Base-by-base conservation (phyloP, 2,329 filamentous ascomycete genomes). In the Ophiostoma sp. region DNA sequence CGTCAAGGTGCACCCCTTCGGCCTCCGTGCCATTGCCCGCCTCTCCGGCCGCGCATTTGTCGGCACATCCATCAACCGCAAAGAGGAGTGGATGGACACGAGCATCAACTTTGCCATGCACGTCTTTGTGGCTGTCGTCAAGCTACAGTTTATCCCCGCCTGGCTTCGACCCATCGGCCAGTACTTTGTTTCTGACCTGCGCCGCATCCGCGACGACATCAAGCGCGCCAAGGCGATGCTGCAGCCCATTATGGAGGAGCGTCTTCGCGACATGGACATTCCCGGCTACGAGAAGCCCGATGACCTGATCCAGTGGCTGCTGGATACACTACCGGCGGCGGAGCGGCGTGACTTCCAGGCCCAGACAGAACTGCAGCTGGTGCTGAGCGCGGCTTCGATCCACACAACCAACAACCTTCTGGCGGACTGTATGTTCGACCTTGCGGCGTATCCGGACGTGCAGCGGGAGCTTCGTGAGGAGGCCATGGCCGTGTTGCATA, bases 21-120 rank as follows among this genome's bases (percentile, higher is more conserved):
- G 87, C 59, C 81, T 89, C 1, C 82, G 85, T 28, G 82, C 85
- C 3, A 81, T 90, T 12, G 85, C 87, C 7, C 84, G 87, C 1
- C 77, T 90, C 28, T 88, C 86, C 33, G 86, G 87, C 0, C 82
- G 84, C 25, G 83, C 86, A 4, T 89, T 89, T 75, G 84, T 89
- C 7, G 87, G 87, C 1, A 77, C 83, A 2, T 79, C 82, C 17
- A 80, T 89, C 72, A 87, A 84, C 76, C 86, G 87, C 22, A 80
- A 85, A 55, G 84, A 87, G 75, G 81, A 84, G 73, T 89, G 87
- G 87, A 84, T 89, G 81, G 80, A 85, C 66, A 84, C 85, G 25
- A 83, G 82, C 79, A 82, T 87, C 79, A 83, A 86, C 78, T 88
- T 85, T 77, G 84, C 85, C 69, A 79, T 85, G 28, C 82, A 86